These are phyloP conservation scores for Sarocladiaceae sp. DNA, from an alignment of 2,329 filamentous ascomycete species.

Conservation along the genomic window DNA sequence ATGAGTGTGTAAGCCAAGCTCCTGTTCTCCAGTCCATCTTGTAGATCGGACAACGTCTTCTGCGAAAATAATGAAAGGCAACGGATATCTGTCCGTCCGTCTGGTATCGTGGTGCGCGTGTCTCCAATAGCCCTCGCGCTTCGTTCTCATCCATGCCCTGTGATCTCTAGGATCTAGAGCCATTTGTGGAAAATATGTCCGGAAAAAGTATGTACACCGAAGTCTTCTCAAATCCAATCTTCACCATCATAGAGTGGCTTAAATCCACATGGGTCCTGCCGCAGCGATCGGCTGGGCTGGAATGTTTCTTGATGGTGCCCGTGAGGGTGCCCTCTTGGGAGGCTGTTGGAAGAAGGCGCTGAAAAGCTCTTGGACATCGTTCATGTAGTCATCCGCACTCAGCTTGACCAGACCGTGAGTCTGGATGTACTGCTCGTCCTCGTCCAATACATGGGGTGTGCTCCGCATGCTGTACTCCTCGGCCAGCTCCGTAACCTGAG, in stretches of 20 bases:
- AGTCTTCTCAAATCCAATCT: conserved; percentile 10
- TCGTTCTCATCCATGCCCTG: conserved; percentile 13
- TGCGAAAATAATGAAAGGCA: neutral
- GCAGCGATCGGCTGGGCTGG: conserved; percentile 22
- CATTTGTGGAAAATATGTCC: conserved; percentile 16
- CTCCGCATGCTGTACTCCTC: conserved; percentile 75
- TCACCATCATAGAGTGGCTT: conserved; percentile 8
- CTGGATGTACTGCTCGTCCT: conserved; percentile 61
- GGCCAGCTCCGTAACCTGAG: conserved; percentile 86
- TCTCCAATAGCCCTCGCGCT: neutral
- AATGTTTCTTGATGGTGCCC: conserved; percentile 18
- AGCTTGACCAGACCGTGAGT: conserved; percentile 69
- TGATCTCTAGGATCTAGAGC: conserved; percentile 12
- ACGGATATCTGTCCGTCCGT: neutral
- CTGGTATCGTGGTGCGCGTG: conserved; percentile 10
- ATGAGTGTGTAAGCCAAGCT: neutral
- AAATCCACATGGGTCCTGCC: conserved; percentile 44
- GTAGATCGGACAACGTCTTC: neutral
- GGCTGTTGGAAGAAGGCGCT: conserved; percentile 49
- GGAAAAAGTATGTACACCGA: conserved; percentile 29
- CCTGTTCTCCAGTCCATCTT: neutral
- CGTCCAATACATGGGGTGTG: conserved; percentile 58
- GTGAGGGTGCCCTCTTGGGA: conserved; percentile 18
- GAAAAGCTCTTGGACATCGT: conserved; percentile 70
- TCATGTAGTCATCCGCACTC: conserved; percentile 76